Percentiles rank a stretch among this genome's conserved stretches.
phyloP scores from a whole-genome alignment of 176 grass and related monocot species.

The Oryza nivara region DNA sequence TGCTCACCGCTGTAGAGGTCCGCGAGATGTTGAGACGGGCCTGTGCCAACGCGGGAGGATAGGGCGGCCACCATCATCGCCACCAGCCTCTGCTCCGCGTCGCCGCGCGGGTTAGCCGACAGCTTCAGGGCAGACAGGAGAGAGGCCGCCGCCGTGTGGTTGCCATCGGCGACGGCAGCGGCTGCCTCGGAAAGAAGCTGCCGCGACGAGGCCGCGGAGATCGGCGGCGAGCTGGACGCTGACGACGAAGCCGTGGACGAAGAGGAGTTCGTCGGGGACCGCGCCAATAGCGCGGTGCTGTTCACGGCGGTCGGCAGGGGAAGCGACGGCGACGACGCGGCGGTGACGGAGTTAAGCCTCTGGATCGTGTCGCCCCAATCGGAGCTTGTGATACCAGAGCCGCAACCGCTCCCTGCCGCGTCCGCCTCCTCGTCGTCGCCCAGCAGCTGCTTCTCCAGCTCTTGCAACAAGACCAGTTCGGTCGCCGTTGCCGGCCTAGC shows the following conservation, averaged over 20 bases:
- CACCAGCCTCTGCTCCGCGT: slow-evolving; percentile 71
- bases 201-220: slow-evolving; percentile 38
- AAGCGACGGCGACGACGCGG: neutral
- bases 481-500: slow-evolving; percentile 19
- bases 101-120: slow-evolving; percentile 44
- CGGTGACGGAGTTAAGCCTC: slow-evolving; percentile 41
- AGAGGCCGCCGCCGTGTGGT: slow-evolving; percentile 38
- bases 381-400: slow-evolving; percentile 53
- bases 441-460: slow-evolving; percentile 75
- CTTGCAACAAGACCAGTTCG: slow-evolving; percentile 54
- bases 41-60: slow-evolving; percentile 41
- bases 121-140: slow-evolving; percentile 47
- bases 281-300: slow-evolving; percentile 15
- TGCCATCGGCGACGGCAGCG: slow-evolving; percentile 56
- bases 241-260: slow-evolving; percentile 70
- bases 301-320: slow-evolving; percentile 22
- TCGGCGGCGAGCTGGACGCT: slow-evolving; percentile 63
- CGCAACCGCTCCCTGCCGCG: slow-evolving; percentile 47
- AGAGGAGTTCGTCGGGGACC: slow-evolving; percentile 61
- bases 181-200: slow-evolving; percentile 66
- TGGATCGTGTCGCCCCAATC: slow-evolving; percentile 65
- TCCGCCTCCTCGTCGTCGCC: slow-evolving; percentile 59
- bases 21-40: slow-evolving; percentile 13
- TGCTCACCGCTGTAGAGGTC: slow-evolving; percentile 52
- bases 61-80: slow-evolving; percentile 67